Evolutionary conservation across 352 stramenopile genomes (phyloP).

Genomic region (Phytopythium aichiense): DNA sequence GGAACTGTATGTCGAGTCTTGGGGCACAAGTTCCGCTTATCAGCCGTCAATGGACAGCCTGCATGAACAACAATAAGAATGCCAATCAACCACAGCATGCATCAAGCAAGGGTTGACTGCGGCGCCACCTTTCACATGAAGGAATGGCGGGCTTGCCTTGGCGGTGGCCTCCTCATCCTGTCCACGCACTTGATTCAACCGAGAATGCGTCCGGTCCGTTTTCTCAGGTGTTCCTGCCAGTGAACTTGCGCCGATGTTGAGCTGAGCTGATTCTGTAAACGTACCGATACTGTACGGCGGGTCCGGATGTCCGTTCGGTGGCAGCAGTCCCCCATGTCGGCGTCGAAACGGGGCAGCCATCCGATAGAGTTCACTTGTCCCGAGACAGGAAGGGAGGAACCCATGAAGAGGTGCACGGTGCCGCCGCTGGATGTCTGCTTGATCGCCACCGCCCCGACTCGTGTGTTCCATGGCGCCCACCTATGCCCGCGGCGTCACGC

Average conservation of each 20-base stretch:
- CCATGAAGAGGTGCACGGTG: not conserved
- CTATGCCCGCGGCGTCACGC: not conserved
- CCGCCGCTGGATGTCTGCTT: constrained; percentile 5
- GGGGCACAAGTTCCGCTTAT: too few relatives aligned
- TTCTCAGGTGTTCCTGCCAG: too few relatives aligned
- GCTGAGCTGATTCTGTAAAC: not conserved
- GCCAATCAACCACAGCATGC: too few relatives aligned
- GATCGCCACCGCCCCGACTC: not conserved
- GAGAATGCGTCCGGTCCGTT: too few relatives aligned
- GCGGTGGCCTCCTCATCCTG: too few relatives aligned
- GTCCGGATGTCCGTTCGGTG: not conserved
- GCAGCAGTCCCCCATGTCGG: not conserved
- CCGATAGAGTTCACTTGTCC: not conserved
- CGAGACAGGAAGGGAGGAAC: not conserved
- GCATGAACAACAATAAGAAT: too few relatives aligned
- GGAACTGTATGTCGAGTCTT: not conserved
- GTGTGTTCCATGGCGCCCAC: not conserved
- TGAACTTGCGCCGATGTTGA: too few relatives aligned
- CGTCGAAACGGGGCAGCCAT: not conserved
- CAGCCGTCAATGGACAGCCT: too few relatives aligned
- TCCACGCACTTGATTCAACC: too few relatives aligned
- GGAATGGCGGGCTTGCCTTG: too few relatives aligned
- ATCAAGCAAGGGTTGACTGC: too few relatives aligned
- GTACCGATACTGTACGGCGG: not conserved
- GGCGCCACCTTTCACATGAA: too few relatives aligned